Conservation (phyloP, 495 filamentous ascomycete genomes). For the Rhizodiscina lignyota region DNA sequence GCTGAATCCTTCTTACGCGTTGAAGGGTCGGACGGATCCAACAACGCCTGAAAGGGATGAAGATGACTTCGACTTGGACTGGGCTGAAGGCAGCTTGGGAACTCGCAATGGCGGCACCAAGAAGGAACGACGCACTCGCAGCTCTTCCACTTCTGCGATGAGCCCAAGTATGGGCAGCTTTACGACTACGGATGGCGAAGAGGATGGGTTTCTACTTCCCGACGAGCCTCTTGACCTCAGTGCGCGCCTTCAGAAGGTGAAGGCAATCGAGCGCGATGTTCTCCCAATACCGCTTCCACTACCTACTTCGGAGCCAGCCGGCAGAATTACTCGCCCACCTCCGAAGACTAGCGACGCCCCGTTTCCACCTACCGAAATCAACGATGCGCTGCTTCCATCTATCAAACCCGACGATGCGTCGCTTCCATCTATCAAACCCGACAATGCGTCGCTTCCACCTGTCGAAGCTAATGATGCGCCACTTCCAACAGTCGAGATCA, state of each 20-base stretch:
- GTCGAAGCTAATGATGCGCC: background rate
- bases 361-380: background rate
- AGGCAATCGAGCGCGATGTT: slow-evolving; percentile 15
- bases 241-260: slow-evolving; percentile 52
- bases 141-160: slow-evolving; percentile 75
- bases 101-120: slow-evolving; percentile 75
- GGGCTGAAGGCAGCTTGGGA: slow-evolving; percentile 83
- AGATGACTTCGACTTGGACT: slow-evolving; percentile 69
- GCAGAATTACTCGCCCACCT: no score
- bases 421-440: no score
- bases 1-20: slow-evolving; percentile 22
- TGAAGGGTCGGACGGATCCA: slow-evolving; percentile 20
- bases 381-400: no score
- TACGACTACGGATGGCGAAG: slow-evolving; percentile 83
- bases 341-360: slow-evolving; percentile 5
- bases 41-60: slow-evolving; percentile 26
- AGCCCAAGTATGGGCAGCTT: slow-evolving; percentile 86
- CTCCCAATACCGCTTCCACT: no score
- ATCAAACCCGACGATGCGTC: no score
- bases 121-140: slow-evolving; percentile 55
- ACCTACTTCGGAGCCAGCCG: slow-evolving; percentile 8
- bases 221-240: slow-evolving; percentile 67
- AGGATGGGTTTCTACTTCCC: slow-evolving; percentile 78
- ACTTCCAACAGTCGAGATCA: background rate
- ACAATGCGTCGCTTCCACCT: background rate